Conservation (phyloP, 2,329 filamentous ascomycete genomes). For the Elsinoe fawcettii region DNA sequence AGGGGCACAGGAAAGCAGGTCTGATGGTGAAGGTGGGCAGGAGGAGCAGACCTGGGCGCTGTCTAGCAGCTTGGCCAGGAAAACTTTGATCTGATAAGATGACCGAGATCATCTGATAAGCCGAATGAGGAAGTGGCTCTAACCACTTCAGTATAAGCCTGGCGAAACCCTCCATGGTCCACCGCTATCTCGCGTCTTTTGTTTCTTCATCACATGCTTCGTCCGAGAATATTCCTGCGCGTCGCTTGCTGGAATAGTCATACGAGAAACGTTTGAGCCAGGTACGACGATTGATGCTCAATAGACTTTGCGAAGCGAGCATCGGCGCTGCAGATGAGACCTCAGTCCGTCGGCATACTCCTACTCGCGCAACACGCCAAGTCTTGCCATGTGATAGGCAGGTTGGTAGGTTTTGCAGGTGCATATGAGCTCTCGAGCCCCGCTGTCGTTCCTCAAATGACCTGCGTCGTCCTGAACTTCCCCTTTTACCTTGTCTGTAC, state of each 20-base stretch:
- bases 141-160: background rate
- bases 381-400: background rate
- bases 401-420: background rate
- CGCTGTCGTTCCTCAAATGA: background rate
- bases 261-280: background rate
- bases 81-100: slow-evolving; percentile 11
- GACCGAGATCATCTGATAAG: slow-evolving; percentile 1
- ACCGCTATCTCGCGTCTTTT: background rate
- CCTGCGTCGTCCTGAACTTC: background rate
- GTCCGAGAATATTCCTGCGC: background rate
- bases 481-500: background rate
- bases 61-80: background rate
- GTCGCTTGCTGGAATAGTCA: background rate
- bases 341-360: too few species aligned
- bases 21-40: background rate
- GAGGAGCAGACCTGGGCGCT: background rate
- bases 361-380: slow-evolving; percentile 13
- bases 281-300: too few species aligned
- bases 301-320: too few species aligned
- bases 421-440: background rate
- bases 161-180: background rate
- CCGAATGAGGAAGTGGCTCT: background rate
- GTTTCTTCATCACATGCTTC: background rate
- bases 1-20: background rate
- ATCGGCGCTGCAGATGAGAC: too few species aligned